These are phyloP conservation scores for Fusarium scirpi DNA, from an alignment of 2,329 filamentous ascomycete genomes.

Conservation along the genomic window DNA sequence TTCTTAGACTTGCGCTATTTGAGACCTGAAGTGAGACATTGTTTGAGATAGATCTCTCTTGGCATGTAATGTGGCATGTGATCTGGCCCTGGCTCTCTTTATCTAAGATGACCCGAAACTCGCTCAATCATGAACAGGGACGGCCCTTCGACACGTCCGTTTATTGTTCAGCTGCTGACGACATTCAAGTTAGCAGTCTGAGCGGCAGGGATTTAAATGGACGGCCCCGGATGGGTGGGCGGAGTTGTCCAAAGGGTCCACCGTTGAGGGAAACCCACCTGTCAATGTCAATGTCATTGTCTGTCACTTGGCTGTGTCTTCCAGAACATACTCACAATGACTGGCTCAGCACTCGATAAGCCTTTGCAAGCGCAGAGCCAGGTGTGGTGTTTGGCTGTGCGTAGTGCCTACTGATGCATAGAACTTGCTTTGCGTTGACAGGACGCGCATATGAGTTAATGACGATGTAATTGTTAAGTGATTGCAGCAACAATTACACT, in stretches of 20 bases:
- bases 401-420: neutral
- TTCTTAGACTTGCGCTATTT: neutral
- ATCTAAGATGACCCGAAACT: constrained; percentile 1
- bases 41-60: constrained; percentile 13
- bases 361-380: neutral
- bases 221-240: constrained; percentile 21
- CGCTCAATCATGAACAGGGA: neutral
- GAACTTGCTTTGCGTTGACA: neutral
- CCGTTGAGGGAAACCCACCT: constrained; percentile 10
- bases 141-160: neutral
- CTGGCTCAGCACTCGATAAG: neutral
- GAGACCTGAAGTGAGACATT: constrained; percentile 15
- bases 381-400: neutral
- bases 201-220: constrained; percentile 36
- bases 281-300: constrained; percentile 17
- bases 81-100: neutral
- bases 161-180: constrained; percentile 31
- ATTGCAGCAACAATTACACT: constrained; percentile 12
- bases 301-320: neutral
- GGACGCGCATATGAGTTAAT: neutral
- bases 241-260: constrained; percentile 20
- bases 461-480: constrained; percentile 1
- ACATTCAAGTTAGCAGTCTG: constrained; percentile 13
- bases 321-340: constrained; percentile 6
- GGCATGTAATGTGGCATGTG: constrained; percentile 1